Evolutionary conservation across 2,329 filamentous ascomycete genomes (phyloP).

Genomic region (Penicillium sp.): DNA sequence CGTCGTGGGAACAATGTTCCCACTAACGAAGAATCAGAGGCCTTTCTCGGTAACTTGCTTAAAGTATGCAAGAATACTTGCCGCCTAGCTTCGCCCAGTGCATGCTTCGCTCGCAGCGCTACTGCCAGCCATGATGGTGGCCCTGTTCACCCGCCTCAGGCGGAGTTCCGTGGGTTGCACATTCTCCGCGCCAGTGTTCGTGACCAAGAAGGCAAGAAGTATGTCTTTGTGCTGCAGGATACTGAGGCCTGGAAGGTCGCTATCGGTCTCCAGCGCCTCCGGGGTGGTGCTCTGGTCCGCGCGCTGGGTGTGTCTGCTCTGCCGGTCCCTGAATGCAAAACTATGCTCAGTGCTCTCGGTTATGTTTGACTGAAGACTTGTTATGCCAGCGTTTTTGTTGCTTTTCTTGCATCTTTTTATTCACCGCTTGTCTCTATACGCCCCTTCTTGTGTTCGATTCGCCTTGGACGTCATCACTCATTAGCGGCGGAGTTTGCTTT

Average conservation of each 20-base stretch:
- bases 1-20: slow-evolving; percentile 43
- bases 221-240: slow-evolving; percentile 53
- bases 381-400: neutral
- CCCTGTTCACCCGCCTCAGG: slow-evolving; percentile 18
- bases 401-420: slow-evolving; percentile 6
- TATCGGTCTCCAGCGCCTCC: slow-evolving; percentile 49
- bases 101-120: slow-evolving; percentile 32
- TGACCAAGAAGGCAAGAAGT: slow-evolving; percentile 53
- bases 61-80: slow-evolving; percentile 58
- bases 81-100: slow-evolving; percentile 39
- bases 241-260: slow-evolving; percentile 56
- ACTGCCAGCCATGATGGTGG: slow-evolving; percentile 23
- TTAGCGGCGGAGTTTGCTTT: slow-evolving; percentile 22
- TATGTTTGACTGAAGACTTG: slow-evolving; percentile 23
- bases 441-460: slow-evolving; percentile 1
- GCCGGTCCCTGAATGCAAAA: slow-evolving; percentile 39
- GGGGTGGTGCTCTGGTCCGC: slow-evolving; percentile 49
- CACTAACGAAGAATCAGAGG: slow-evolving; percentile 57
- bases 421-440: neutral
- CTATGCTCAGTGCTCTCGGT: slow-evolving; percentile 34
- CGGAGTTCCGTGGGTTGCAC: slow-evolving; percentile 43
- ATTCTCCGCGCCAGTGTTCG: slow-evolving; percentile 51
- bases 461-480: slow-evolving; percentile 14
- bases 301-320: slow-evolving; percentile 47
- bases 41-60: slow-evolving; percentile 55